Base-by-base conservation (phyloP, 257 asterid species). In the Solanum appendiculatum region DNA sequence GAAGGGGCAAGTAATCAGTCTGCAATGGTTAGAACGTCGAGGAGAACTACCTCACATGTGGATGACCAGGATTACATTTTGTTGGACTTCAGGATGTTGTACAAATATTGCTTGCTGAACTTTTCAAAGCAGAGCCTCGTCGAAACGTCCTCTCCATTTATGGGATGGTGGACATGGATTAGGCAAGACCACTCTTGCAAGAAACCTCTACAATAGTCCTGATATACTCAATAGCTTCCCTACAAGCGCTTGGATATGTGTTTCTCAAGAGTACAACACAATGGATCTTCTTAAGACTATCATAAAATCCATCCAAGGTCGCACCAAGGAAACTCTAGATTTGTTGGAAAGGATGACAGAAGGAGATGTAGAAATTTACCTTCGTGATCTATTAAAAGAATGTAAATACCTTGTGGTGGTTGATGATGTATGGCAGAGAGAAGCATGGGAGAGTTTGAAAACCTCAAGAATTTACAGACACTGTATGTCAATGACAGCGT, bases 111-210 rank as follows among this genome's bases (percentile, higher is more conserved):
- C 31, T 86, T 9, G n/a, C 31, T 25, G 60, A 80, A 60, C 46
- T 77, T 75, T 46, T 86, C 42, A 80, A 39, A 75, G 42, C 7
- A 18, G 86, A 80, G 85, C 40, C 82, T 56, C 39, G 37, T 2
- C 88, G 42, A 20, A 74, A 34, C 0, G 86, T 42, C 8, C 18
- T 86, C 69, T 86, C 68, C 18, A 80, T 86, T 77, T 63, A 37
- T 42, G 88, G 88, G 2, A 86, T 39, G 88, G 88, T n/a, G n/a
- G n/a, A n/a, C n/a, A 80, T 1, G 88, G 88, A 1, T 77, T 58
- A 25, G 88, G 85, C 68, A 86, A 74, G 69, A 86, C 84, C 1
- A 86, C 84, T 9, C 73, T 86, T 36, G 87, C 69, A 5, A 86
- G 36, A 36, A 86, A 86, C 36, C 68, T 74, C 42, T 86, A 86